Evolutionary conservation across 345 rosid species (phyloP), one percentile per base, ranked within the genome.

Genomic region (Bretschneidera sinensis): DNA sequence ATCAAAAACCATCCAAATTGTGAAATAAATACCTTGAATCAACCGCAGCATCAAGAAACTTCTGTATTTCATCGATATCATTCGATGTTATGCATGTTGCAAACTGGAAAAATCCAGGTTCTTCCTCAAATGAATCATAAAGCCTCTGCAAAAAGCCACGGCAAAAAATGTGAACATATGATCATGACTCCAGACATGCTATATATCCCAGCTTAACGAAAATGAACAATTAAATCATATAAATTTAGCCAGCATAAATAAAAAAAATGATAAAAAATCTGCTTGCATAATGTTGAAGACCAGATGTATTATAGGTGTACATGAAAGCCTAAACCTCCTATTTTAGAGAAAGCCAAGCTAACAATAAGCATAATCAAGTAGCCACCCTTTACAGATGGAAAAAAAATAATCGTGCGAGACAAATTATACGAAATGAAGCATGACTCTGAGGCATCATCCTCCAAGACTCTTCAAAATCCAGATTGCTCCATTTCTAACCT

Each of bases 51-150:
- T 88, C 87, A 62, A 94, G 96, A 73, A 94, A 94, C 50, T 76
- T 83, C 64, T 91, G 96, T 68, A 94, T 91, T 78, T 91, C 99
- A 61, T 91, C 96, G 21, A 94, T 71, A 63, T 94, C 99, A 72
- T 63, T 86, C 28, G 99, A 94, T 45, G 88, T 85, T 71, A 85
- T 57, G 61, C 89, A 79, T 25, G 95, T 83, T 68, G 97, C 97
- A 83, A 88, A 94, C 82, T 88, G 95, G 71, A 90, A 81, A 73
- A 57, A 68, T 25, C 96, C 95, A 64, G 81, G 83, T 48, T 90
- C 97, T 71, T 83, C 92, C 74, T 80, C 81, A 78, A 91, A 94
- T 51, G 96, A 78, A 1, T 74, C 79, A 49, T 85, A 85, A 59
- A 91, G 91, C 62, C 69, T 74, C 96, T 94, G 88, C 75, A 65